Base-by-base conservation (phyloP, 352 stramenopile species). In the Pythium rishiriense region DNA sequence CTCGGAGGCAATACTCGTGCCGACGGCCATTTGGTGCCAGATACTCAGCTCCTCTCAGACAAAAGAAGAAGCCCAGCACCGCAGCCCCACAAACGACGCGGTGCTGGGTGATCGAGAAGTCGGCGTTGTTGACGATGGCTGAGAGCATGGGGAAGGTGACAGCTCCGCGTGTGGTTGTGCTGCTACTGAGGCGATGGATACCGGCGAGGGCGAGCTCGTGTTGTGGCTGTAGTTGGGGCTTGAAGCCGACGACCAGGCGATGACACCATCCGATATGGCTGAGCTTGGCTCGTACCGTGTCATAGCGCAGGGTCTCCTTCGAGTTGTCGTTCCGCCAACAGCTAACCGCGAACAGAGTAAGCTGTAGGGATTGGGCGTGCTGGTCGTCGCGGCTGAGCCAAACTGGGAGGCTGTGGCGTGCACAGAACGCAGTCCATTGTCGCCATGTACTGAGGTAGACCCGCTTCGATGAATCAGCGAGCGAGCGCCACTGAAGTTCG, bases 21-120 rank as follows among this genome's bases (percentile, higher is more conserved):
- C 0, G 52, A 41, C 10, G 51, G 41, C 4, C 19, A 1, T 1
- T 33, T 46, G 19, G 58, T 54, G 15, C 29, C 1, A 74, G 48
- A 15, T 69, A 70, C 25, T 77, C 62, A 0, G 58, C 72, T 5
- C 56, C 35, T 0, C 62, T 26, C 0, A 77, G 37, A 0, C 74
- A 55, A 39, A 77, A 74, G 49, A 70, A 74, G 41, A 59, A 77
- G 15, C 24, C 66, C 6, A 72, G 43, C 1, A 77, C 21, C 11
- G 22, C 50, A 55, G 31, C 54, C 70, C 60, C 71, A 78, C 22
- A 73, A 31, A 2, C 75, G 56, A 1, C 58, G 68, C 17, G 31
- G 31, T 73, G 52, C 0, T 48, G 58, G 0, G 68, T 56, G 41
- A 33, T 33, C 11, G 31, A 22, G 0, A 69, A 0, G 22, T 69